Base-by-base conservation (phyloP, 2,329 filamentous ascomycete species). In the Hirsutella rhossiliensis region DNA sequence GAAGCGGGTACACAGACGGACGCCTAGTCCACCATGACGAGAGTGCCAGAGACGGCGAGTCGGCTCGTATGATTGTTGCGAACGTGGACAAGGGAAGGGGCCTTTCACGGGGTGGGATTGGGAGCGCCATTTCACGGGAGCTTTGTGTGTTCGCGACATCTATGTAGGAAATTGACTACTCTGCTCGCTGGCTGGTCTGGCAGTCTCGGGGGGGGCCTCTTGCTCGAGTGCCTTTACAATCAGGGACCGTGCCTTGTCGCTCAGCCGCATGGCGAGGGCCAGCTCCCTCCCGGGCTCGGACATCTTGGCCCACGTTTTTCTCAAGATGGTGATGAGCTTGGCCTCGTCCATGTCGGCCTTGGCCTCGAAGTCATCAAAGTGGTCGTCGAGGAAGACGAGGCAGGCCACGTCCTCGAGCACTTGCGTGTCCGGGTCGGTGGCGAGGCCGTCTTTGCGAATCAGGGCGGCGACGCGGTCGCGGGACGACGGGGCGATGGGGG, bases 381-480 rank as follows among this genome's bases (percentile, higher is more conserved):
- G 84, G 58, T 90, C 86, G 58, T 92, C 87, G 51, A 94, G 64
- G 59, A 94, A 94, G 27, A 94, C 87, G 44, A 94, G 65, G 58
- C 87, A 94, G 3, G 87, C 87, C 39, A 87, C 84, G 64, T 94
- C 87, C 66, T 94, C 87, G 48, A 94, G 69, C 7, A 77, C 72
- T 67, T 90, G 84, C 44, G 82, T 80, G 60, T 87, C 82, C 15
- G 60, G 55, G 49, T 71, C 65, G 4, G 56, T 58, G 56, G 71
- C 73, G 52, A 94, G 64, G 44, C 80, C 78, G 59, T 92, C 84
- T 64, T 94, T 94, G 48, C 84, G 72, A 43, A 94, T 82, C 61
- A 92, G 64, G n/a, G 73, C 71, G 2, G 75, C 83, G 1, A 90
- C 76, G 30, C 80, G 68, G 45, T 69, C 70, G 7, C 78, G 68